Conservation (phyloP, 1,284 basidiomycete species). For the Malassezia globosa region DNA sequence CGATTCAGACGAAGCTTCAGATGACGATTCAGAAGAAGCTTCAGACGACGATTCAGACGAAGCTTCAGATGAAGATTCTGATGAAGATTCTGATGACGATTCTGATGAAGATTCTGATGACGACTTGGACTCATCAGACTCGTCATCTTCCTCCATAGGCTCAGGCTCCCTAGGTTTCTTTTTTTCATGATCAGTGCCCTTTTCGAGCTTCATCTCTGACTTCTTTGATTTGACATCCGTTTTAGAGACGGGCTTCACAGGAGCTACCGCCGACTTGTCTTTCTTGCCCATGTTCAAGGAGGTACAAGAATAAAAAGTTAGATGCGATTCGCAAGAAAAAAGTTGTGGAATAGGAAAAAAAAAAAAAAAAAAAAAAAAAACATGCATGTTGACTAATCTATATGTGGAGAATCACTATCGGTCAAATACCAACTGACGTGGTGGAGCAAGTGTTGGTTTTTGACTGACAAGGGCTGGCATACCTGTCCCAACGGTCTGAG, state of each 20-base stretch:
- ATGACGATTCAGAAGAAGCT: neutral
- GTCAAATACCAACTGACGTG: slow-evolving; percentile 33
- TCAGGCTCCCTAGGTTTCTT: slow-evolving; percentile 7
- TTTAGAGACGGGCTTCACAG: slow-evolving; percentile 2
- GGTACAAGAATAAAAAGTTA: no score
- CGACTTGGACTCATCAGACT: slow-evolving; percentile 2
- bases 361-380: slow-evolving; percentile 10
- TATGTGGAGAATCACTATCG: slow-evolving; percentile 17
- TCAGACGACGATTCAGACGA: neutral
- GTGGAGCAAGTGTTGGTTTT: slow-evolving; percentile 25
- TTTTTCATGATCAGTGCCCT: slow-evolving; percentile 5
- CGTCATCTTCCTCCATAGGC: slow-evolving; percentile 14
- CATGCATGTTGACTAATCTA: slow-evolving; percentile 16
- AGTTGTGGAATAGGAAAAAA: neutral
- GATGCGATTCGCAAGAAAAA: no score
- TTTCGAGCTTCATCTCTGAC: slow-evolving; percentile 10
- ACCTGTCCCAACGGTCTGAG: slow-evolving; percentile 88
- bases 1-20: neutral
- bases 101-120: neutral
- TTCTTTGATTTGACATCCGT: neutral
- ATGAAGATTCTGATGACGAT: neutral
- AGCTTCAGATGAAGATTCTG: neutral
- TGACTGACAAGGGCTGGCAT: slow-evolving; percentile 35
- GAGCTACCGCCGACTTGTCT: slow-evolving; percentile 6
- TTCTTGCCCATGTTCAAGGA: slow-evolving; percentile 19